Percentiles rank a stretch among this genome's conserved stretches.
phyloP scores from a whole-genome alignment of 2,329 filamentous ascomycete genomes.

The Daldinia eschscholtzii region DNA sequence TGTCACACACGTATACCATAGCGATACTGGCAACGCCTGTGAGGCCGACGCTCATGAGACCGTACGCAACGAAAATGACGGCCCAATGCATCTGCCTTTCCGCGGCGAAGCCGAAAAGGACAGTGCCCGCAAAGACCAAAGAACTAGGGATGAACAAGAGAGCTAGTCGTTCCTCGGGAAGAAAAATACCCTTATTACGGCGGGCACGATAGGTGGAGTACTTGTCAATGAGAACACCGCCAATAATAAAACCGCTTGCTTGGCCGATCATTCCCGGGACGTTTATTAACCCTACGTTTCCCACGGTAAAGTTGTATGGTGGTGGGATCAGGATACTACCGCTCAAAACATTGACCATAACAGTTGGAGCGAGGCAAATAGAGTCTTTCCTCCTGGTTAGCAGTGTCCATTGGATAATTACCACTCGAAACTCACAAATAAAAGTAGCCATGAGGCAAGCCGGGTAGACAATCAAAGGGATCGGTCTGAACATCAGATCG shows the following conservation, averaged over 20 bases:
- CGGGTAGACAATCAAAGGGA: constrained; percentile 25
- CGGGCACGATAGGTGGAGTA: constrained; percentile 23
- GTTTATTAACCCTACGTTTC: constrained; percentile 29
- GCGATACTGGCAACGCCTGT: constrained; percentile 29
- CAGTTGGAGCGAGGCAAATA: constrained; percentile 26
- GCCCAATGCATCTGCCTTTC: constrained; percentile 27
- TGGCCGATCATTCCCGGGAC: constrained; percentile 25
- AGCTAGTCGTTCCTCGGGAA: constrained; percentile 25
- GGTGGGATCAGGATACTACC: constrained; percentile 24
- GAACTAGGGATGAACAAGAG: constrained; percentile 26
- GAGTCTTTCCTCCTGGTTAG: constrained; percentile 25
- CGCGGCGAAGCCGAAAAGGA: constrained; percentile 27
- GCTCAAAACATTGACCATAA: constrained; percentile 30
- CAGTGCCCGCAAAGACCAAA: constrained; percentile 23
- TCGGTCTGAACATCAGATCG: constrained; percentile 22
- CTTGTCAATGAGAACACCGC: constrained; percentile 26
- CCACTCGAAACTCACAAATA: constrained; percentile 8
- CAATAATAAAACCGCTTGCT: constrained; percentile 22
- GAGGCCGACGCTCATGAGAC: constrained; percentile 26
- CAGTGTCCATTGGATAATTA: neutral
- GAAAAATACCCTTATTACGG: constrained; percentile 28
- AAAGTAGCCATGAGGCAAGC: constrained; percentile 27
- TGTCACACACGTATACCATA: constrained; percentile 32
- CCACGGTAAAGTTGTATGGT: constrained; percentile 27
- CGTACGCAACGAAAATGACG: constrained; percentile 23